Base-by-base conservation (phyloP, 768 basidiomycete species). In the Tylopilus plumbeoviolaceoides region DNA sequence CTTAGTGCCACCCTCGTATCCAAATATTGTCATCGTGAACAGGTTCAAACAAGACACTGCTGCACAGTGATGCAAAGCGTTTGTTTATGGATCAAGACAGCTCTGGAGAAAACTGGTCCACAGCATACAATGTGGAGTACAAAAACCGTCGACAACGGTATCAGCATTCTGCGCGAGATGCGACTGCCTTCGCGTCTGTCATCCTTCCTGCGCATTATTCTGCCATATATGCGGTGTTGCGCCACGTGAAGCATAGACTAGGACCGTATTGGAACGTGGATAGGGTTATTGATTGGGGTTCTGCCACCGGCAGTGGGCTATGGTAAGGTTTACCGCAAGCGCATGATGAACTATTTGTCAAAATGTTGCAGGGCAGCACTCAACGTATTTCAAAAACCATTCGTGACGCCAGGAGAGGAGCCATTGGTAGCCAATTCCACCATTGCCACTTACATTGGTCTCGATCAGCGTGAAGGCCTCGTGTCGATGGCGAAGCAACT, bases 181-280 rank as follows among this genome's bases (percentile, higher is more conserved):
- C 85, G 21, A 84, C 87, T 23, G 92, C 92, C 5, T 95, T 93
- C 65, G 86, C 87, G 14, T 84, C 89, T 12, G 78, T 94, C 45
- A 87, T 85, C n/a, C 78, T 95, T 57, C 92, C 92, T 1, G 83
- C 85, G 4, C 88, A 93, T 71, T 95, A 89, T 66, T 81, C 90
- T 43, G 90, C 84, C 2, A 87, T 93, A 47, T 77, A 73, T 45
- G 74, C 86, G n/a, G 89, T 94, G 6, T 70, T 95, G 17, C 73
- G 79, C 44, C 84, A 91, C 57, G 59, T 84, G 35, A 85, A 80
- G 54, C 76, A 72, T 44, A 75, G 91, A 50, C 59, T 92, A 35
- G 84, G 80, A n/a, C 66, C 75, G 7, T 74, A 75, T n/a, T 89
- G 79, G 82, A 69, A 70, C 30, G 73, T 82, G 49, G 72, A 83